Conservation (phyloP, 257 asterid genomes). For the Vinca minor region DNA sequence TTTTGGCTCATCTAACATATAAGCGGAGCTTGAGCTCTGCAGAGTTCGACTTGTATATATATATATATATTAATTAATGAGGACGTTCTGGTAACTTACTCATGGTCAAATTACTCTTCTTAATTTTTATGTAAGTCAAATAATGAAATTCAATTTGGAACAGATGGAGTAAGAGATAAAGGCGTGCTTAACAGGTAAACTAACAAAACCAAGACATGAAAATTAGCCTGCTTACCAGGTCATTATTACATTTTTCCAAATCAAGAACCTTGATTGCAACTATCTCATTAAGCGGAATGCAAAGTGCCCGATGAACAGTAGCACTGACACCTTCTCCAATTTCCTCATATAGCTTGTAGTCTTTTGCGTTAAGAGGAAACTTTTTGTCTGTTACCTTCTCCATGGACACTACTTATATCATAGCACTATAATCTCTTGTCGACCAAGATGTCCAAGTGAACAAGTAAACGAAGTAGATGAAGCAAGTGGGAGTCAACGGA, state of each 20-base stretch:
- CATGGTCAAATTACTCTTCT: too few relatives aligned
- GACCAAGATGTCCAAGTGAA: constrained; percentile 22
- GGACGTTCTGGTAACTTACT: too few relatives aligned
- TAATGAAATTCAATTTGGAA: too few relatives aligned
- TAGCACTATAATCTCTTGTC: constrained; percentile 16
- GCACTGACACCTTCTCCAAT: constrained; percentile 99
- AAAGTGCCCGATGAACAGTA: constrained; percentile 77
- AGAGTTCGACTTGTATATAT: too few relatives aligned
- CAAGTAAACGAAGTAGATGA: constrained; percentile 16
- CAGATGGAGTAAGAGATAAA: too few relatives aligned
- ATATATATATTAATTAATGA: too few relatives aligned
- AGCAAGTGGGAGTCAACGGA: constrained; percentile 16
- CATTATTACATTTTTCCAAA: constrained; percentile 92
- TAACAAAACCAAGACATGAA: background rate
- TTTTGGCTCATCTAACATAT: too few relatives aligned
- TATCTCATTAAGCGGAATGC: constrained; percentile 62
- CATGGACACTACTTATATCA: constrained; percentile 39
- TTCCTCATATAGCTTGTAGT: constrained; percentile 72
- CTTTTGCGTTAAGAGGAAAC: constrained; percentile 67
- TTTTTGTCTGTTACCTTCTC: constrained; percentile 40
- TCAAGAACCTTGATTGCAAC: constrained; percentile 99
- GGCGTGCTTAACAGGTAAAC: background rate
- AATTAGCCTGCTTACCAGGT: constrained; percentile 54
- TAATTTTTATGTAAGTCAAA: too few relatives aligned
- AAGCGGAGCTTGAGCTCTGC: too few relatives aligned